Conservation (phyloP, 441 rosid genomes). For the Populus hybrid region DNA sequence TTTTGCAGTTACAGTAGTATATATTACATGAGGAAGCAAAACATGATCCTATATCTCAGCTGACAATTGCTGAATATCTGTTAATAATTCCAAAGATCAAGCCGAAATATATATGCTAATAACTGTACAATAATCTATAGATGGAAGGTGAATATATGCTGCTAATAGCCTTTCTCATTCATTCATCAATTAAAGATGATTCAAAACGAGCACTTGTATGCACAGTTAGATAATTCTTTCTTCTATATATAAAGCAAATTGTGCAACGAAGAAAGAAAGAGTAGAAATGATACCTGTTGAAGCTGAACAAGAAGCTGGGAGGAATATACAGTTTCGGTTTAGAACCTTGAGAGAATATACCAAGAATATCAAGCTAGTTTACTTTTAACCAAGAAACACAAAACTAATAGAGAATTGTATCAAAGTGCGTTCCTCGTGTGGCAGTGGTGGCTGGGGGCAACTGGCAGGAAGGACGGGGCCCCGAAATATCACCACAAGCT, state of each 20-base stretch:
- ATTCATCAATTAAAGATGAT: not conserved
- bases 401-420: not conserved
- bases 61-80: no score
- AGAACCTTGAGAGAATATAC: no score
- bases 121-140: no score
- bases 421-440: not conserved
- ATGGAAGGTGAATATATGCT: no score
- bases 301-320: not conserved
- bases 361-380: no score
- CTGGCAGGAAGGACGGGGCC: not conserved
- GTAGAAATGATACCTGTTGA: not conserved
- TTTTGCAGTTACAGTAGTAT: no score
- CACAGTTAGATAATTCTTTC: not conserved
- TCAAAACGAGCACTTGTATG: not conserved
- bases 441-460: not conserved
- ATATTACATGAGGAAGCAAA: no score
- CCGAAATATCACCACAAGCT: not conserved
- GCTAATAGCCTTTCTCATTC: not conserved
- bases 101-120: no score
- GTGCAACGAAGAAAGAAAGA: not conserved
- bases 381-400: not conserved
- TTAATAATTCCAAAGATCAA: no score
- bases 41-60: no score
- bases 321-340: not conserved
- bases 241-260: not conserved